Evolutionary conservation across 768 basidiomycete genomes (phyloP).

Genomic region (Crassisporium funariophilum): DNA sequence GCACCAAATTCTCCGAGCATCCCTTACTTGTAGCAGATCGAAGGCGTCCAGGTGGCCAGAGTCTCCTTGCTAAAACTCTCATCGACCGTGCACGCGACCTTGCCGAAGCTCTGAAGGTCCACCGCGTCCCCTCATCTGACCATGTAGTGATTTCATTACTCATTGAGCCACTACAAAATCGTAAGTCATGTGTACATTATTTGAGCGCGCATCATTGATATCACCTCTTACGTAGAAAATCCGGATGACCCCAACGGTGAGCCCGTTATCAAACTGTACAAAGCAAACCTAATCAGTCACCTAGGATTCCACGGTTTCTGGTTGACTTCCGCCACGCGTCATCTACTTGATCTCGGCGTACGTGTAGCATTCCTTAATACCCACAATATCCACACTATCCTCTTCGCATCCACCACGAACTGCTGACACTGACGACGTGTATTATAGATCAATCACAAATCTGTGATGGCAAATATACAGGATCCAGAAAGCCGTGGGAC

Average conservation of each 20-base stretch:
- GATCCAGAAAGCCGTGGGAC: slow-evolving; percentile 78
- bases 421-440: slow-evolving; percentile 5
- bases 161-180: slow-evolving; percentile 83
- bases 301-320: slow-evolving; percentile 86
- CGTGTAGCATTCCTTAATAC: slow-evolving; percentile 24
- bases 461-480: slow-evolving; percentile 70
- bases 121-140: slow-evolving; percentile 75
- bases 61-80: slow-evolving; percentile 74
- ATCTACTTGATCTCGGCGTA: slow-evolving; percentile 77
- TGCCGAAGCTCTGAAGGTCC: slow-evolving; percentile 85
- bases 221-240: slow-evolving; percentile 52
- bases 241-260: slow-evolving; percentile 72
- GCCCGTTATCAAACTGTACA: slow-evolving; percentile 11
- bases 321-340: slow-evolving; percentile 76
- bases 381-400: slow-evolving; percentile 5
- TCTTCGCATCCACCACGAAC: slow-evolving; percentile 4
- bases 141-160: slow-evolving; percentile 82
- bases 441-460: slow-evolving; percentile 79
- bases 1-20: slow-evolving; percentile 92
- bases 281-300: slow-evolving; percentile 21
- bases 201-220: slow-evolving; percentile 10
- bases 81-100: slow-evolving; percentile 84
- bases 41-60: slow-evolving; percentile 67
- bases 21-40: slow-evolving; percentile 81
- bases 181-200: slow-evolving; percentile 52